A percentile compares a stretch with the other conserved stretches of the same genome.
These are phyloP conservation scores for Bombardia bombarda DNA, from an alignment of 495 filamentous ascomycete species.

Conservation along the genomic window DNA sequence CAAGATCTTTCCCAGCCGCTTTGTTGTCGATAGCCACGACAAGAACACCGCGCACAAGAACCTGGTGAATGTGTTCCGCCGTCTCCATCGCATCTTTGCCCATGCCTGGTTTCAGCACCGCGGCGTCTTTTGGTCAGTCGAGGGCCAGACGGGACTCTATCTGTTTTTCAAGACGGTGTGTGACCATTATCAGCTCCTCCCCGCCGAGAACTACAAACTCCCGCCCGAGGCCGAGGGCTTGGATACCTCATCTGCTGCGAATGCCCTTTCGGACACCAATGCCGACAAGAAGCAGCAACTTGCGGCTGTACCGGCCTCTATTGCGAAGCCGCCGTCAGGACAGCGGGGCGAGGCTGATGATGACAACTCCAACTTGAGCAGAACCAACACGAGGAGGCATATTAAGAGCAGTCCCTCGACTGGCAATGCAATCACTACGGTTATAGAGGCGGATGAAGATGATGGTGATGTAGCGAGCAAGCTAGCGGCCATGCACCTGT, in stretches of 20 bases:
- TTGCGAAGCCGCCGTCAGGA: conserved; percentile 41
- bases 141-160: conserved; percentile 78
- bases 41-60: conserved; percentile 66
- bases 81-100: conserved; percentile 93
- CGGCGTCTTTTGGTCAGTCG: conserved; percentile 93
- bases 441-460: conserved; percentile 65
- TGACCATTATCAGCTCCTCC: conserved; percentile 80
- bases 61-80: conserved; percentile 85
- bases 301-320: conserved; percentile 22
- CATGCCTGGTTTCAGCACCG: conserved; percentile 98
- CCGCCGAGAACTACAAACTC: conserved; percentile 90
- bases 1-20: conserved; percentile 85
- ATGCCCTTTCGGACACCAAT: conserved; percentile 11
- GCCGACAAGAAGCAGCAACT: conserved; percentile 25
- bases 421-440: conserved; percentile 65
- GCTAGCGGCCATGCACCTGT: conserved; percentile 32
- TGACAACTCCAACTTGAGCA: conserved; percentile 29
- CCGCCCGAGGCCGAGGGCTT: conserved; percentile 86
- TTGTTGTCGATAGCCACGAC: conserved; percentile 59
- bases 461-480: conserved; percentile 34
- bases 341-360: conserved; percentile 30
- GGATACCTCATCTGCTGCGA: conserved; percentile 23
- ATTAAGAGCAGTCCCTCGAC: conserved; percentile 64
- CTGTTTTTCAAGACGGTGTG: conserved; percentile 95
- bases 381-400: conserved; percentile 64